A percentile compares a stretch with the other conserved stretches of the same genome.
phyloP scores from a whole-genome alignment of 1,284 basidiomycete species.

The Kalmanozyma brasiliensis region DNA sequence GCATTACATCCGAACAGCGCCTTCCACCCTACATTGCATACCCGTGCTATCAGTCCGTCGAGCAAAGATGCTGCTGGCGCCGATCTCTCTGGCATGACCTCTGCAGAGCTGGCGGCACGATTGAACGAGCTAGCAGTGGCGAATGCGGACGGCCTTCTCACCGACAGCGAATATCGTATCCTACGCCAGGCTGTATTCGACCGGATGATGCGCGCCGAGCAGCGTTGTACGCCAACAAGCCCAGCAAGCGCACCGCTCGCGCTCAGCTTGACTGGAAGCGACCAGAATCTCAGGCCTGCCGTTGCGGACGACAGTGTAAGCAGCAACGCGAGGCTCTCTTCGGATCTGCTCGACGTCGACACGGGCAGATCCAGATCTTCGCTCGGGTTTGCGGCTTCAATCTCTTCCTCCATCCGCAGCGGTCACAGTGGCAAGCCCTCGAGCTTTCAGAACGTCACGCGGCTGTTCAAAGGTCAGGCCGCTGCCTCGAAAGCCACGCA shows the following conservation, averaged over 20 bases:
- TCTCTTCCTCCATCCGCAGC: conserved; percentile 21
- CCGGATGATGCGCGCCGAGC: conserved; percentile 38
- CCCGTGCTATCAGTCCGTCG: too few species aligned
- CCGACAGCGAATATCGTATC: conserved; percentile 55
- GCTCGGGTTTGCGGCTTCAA: conserved; percentile 9
- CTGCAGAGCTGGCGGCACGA: conserved; percentile 40
- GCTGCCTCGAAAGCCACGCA: conserved; percentile 2
- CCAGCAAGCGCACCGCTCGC: conserved; percentile 15
- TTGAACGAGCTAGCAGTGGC: conserved; percentile 62
- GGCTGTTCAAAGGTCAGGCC: conserved; percentile 7
- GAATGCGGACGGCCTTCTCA: conserved; percentile 56
- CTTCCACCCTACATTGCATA: too few species aligned
- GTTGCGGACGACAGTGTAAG: not conserved
- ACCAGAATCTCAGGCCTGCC: not conserved
- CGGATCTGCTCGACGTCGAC: conserved; percentile 1
- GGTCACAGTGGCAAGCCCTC: conserved; percentile 22
- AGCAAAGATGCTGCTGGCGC: not conserved
- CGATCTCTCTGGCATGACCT: conserved; percentile 34
- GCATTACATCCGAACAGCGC: not conserved
- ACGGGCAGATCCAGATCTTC: conserved; percentile 14
- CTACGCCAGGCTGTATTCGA: conserved; percentile 55
- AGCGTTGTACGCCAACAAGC: conserved; percentile 30
- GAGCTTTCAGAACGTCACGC: conserved; percentile 19
- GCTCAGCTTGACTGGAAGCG: not conserved
- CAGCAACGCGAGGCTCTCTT: not conserved